Percentiles rank a stretch among this genome's conserved stretches.
These are phyloP conservation scores for Suaeda aralocaspica DNA, from an alignment of 148 eudicot species.

Conservation along the genomic window DNA sequence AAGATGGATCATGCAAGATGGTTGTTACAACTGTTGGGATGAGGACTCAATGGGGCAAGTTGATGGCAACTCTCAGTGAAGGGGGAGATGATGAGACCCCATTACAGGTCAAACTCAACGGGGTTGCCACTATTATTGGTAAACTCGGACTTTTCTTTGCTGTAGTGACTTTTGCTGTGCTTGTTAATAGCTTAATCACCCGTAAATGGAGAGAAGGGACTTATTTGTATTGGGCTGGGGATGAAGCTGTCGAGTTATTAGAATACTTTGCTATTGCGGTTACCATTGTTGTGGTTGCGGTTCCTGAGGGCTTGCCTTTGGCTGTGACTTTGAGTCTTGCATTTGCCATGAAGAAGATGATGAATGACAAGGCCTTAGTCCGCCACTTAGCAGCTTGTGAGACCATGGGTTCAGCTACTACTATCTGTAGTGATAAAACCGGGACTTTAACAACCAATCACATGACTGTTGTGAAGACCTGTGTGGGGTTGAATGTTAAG, in stretches of 20 bases:
- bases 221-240: constrained; percentile 63
- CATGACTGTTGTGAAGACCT: constrained; percentile 93
- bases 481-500: constrained; percentile 61
- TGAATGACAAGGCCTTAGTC: constrained; percentile 96
- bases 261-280: constrained; percentile 91
- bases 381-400: constrained; percentile 96
- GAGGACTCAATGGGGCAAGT: constrained; percentile 97
- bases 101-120: constrained; percentile 85
- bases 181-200: constrained; percentile 58
- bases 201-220: constrained; percentile 63
- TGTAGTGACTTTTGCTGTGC: constrained; percentile 76
- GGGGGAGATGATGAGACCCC: constrained; percentile 99
- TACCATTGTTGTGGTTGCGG: constrained; percentile 96
- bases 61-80: constrained; percentile 95
- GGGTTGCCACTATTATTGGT: constrained; percentile 97
- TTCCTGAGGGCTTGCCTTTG: constrained; percentile 92
- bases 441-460: constrained; percentile 90
- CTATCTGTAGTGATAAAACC: constrained; percentile 94
- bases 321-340: constrained; percentile 96
- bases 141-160: constrained; percentile 94
- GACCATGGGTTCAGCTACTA: constrained; percentile 95
- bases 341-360: constrained; percentile 98
- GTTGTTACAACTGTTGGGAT: constrained; percentile 90
- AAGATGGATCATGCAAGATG: constrained; percentile 98
- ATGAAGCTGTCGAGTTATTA: constrained; percentile 72